Base-by-base conservation (phyloP, 805 yeast genomes). In the Saturnispora serradocipensis region DNA sequence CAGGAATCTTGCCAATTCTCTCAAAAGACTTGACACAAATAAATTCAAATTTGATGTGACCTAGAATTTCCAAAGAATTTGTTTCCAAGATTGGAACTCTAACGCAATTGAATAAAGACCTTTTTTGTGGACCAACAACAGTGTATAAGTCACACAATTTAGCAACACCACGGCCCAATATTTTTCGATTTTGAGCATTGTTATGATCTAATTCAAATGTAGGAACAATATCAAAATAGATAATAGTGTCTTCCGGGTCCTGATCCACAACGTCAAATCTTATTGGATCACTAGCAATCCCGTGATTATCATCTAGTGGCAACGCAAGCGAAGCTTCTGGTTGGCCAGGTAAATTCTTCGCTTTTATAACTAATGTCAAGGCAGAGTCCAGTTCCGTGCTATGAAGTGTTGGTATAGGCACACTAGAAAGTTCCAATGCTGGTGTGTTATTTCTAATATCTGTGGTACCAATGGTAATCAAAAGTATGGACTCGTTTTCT, bases 331-430 rank as follows among this genome's bases (percentile, higher is more conserved):
- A 72, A 1, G 78, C 78, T 18, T 62, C 56, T 1, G 86, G 80
- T 4, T 86, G 77, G 52, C 78, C 84, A 5, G 56, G 45, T 10
- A 68, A 51, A 47, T 59, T 63, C 38, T 61, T 61, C 1, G 78
- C 73, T n/a, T 73, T 69, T 24, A 90, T 76, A 9, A 81, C 80
- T 43, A 90, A 70, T 0, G 95, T 84, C 38, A 90, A 75, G 0
- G 96, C 96, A 3, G 96, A 88, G 59, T 90, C 97, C 38, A 89
- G 72, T 63, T 87, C 93, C 0, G 95, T 86, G n/a, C 82, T 76
- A 53, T 83, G 86, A 3, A 83, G 82, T 59, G 83, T 84, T 1
- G 89, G 76, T 49, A 84, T 70, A 6, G 95, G 88, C n/a, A 86
- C 86, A 36, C 80, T 74, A 56, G 84, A 84, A 51, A 88, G 73